phyloP scores from a whole-genome alignment of 2,329 filamentous ascomycete genomes.

The Alternaria viburni region DNA sequence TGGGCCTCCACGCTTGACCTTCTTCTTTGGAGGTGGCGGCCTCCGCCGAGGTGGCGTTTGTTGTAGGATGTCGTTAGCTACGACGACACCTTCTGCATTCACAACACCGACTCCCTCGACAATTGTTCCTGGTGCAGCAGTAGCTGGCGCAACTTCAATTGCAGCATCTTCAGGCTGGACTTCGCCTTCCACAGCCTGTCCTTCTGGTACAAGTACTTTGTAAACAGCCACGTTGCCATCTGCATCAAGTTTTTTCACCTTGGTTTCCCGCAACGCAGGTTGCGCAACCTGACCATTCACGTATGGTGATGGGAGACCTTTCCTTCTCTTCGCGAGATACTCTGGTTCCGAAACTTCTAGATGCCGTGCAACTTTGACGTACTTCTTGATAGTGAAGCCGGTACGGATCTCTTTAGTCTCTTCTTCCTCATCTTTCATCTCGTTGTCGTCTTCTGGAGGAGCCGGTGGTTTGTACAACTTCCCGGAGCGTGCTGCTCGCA shows the following conservation, averaged over 20 bases:
- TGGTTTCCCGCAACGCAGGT: constrained; percentile 72
- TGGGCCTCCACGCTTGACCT: constrained; percentile 75
- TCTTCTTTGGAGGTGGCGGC: constrained; percentile 79
- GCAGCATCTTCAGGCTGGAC: constrained; percentile 66
- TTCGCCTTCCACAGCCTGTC: constrained; percentile 81
- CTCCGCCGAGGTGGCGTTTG: constrained; percentile 65
- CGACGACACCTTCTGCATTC: constrained; percentile 66
- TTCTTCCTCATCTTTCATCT: constrained; percentile 52
- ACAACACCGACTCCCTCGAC: constrained; percentile 66
- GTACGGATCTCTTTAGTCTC: constrained; percentile 53
- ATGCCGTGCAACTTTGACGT: constrained; percentile 62
- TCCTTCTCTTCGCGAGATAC: constrained; percentile 67
- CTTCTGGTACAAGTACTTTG: constrained; percentile 80
- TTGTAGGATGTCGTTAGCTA: constrained; percentile 55
- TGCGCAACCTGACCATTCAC: constrained; percentile 26
- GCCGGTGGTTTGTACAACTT: constrained; percentile 75
- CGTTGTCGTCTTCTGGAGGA: constrained; percentile 68
- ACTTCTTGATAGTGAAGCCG: constrained; percentile 64
- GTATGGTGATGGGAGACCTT: constrained; percentile 60
- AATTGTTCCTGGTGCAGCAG: constrained; percentile 63
- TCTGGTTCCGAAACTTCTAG: constrained; percentile 65
- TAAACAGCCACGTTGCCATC: constrained; percentile 82
- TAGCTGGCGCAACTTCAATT: constrained; percentile 52
- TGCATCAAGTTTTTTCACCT: constrained; percentile 77
- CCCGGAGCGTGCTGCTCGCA: constrained; percentile 80